Percentiles rank a stretch among this genome's conserved stretches.
These are phyloP conservation scores for Xylaria sp. DNA, from an alignment of 495 filamentous ascomycete genomes.

Conservation along the genomic window DNA sequence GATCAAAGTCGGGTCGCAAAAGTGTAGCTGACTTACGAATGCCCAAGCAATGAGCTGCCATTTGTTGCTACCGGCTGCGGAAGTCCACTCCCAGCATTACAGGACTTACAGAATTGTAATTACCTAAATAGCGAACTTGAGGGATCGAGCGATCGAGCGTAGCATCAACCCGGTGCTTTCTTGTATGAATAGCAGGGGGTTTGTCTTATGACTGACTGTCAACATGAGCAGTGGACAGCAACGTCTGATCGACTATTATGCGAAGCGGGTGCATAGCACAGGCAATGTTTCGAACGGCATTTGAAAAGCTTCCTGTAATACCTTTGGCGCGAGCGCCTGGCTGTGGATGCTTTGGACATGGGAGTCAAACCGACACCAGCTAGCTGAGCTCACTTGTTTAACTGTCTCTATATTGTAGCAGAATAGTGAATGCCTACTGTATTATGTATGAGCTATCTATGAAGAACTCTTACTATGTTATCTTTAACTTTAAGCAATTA, in stretches of 20 bases:
- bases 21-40: not conserved
- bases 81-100: not conserved
- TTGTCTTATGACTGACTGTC: constrained; percentile 11
- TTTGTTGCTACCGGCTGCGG: constrained; percentile 1
- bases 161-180: constrained; percentile 19
- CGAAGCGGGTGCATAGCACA: not conserved
- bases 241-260: constrained; percentile 11
- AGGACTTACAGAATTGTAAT: constrained; percentile 10
- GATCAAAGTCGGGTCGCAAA: not conserved
- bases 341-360: constrained; percentile 17
- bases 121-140: constrained; percentile 15
- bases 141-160: constrained; percentile 3
- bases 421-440: constrained; percentile 12
- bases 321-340: not conserved
- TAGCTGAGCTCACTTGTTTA: constrained; percentile 15
- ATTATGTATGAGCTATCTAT: constrained; percentile 18
- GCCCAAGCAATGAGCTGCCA: constrained; percentile 3
- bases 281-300: not conserved
- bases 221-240: constrained; percentile 10
- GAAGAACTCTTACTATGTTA: not conserved
- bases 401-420: constrained; percentile 19
- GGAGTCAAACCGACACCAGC: not conserved
- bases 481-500: not conserved
- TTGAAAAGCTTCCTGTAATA: constrained; percentile 6
- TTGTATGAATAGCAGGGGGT: constrained; percentile 25